These are phyloP conservation scores for Verticillium zaregamsianum DNA, from an alignment of 2,329 filamentous ascomycete genomes.

Conservation along the genomic window DNA sequence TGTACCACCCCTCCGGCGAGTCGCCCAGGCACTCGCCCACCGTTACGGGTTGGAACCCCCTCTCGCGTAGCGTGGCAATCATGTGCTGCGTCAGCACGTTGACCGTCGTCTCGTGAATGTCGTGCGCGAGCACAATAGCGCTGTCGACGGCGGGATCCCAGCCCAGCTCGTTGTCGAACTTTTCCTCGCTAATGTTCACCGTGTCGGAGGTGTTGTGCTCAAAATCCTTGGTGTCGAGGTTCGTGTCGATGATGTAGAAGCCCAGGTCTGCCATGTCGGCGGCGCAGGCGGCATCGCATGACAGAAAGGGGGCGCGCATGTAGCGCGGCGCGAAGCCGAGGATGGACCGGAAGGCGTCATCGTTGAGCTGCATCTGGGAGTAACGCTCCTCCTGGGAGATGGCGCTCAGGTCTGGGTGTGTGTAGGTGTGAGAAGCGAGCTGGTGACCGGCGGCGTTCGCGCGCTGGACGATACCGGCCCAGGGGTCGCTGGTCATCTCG, in stretches of 20 bases:
- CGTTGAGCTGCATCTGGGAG: conserved; percentile 38
- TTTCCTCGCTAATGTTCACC: conserved; percentile 41
- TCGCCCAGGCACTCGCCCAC: conserved; percentile 56
- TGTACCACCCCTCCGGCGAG: conserved; percentile 46
- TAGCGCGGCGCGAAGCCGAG: conserved; percentile 37
- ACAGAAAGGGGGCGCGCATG: conserved; percentile 41
- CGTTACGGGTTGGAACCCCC: conserved; percentile 45
- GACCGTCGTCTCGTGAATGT: conserved; percentile 38
- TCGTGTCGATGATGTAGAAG: conserved; percentile 53
- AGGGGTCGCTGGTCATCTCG: conserved; percentile 32
- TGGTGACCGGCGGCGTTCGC: conserved; percentile 40
- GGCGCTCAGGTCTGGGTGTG: conserved; percentile 36
- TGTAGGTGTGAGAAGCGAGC: conserved; percentile 33
- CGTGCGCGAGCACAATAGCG: conserved; percentile 50
- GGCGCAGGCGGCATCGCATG: conserved; percentile 26
- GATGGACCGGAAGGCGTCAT: conserved; percentile 38
- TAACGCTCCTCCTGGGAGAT: conserved; percentile 26
- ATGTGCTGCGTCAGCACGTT: conserved; percentile 23
- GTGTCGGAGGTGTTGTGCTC: conserved; percentile 43
- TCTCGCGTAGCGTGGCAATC: conserved; percentile 31
- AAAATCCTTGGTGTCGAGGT: conserved; percentile 60
- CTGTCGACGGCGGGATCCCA: conserved; percentile 17
- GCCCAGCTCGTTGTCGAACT: conserved; percentile 22
- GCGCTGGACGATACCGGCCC: conserved; percentile 30
- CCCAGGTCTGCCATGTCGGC: conserved; percentile 28